These are phyloP conservation scores for Rachicladosporium sp. DNA, from an alignment of 2,329 filamentous ascomycete species.

Conservation along the genomic window DNA sequence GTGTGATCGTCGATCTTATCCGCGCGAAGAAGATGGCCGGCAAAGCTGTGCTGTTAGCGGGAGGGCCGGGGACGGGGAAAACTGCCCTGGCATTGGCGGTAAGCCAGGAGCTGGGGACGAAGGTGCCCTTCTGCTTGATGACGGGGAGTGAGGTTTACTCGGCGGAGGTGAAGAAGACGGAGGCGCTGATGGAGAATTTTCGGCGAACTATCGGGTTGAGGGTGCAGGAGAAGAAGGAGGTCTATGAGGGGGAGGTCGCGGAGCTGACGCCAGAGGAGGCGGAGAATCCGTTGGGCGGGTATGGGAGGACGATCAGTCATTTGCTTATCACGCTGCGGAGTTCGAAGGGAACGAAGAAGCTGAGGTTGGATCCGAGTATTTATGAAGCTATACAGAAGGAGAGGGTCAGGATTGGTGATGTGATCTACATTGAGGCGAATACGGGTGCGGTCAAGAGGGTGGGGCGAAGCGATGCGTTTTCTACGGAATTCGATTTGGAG, in stretches of 20 bases:
- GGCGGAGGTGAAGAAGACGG: slow-evolving; percentile 97
- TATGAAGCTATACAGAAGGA: slow-evolving; percentile 99
- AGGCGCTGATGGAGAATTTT: slow-evolving; percentile 99
- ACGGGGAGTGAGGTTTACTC: slow-evolving; percentile 97
- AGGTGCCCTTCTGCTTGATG: slow-evolving; percentile 96
- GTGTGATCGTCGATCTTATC: slow-evolving; percentile 91
- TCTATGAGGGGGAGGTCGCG: slow-evolving; percentile 97
- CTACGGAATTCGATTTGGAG: slow-evolving; percentile 95
- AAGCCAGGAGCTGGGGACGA: slow-evolving; percentile 92
- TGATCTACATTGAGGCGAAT: slow-evolving; percentile 98
- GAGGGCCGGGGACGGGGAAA: slow-evolving; percentile 92
- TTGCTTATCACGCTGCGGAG: slow-evolving; percentile 90
- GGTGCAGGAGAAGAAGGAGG: slow-evolving; percentile 96
- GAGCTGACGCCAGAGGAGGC: slow-evolving; percentile 96
- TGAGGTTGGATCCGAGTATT: slow-evolving; percentile 91
- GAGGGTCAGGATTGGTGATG: slow-evolving; percentile 86
- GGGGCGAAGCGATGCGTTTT: slow-evolving; percentile 89
- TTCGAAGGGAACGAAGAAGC: slow-evolving; percentile 92
- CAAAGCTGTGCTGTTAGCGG: slow-evolving; percentile 81
- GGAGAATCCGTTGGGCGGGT: slow-evolving; percentile 91
- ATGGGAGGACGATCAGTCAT: slow-evolving; percentile 94
- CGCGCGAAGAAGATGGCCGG: slow-evolving; percentile 96
- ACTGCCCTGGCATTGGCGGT: slow-evolving; percentile 91
- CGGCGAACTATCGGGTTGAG: slow-evolving; percentile 89
- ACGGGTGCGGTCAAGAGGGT: slow-evolving; percentile 97